Base-by-base conservation (phyloP, 1,284 basidiomycete genomes). In the Cryptococcus jaspeensis region DNA sequence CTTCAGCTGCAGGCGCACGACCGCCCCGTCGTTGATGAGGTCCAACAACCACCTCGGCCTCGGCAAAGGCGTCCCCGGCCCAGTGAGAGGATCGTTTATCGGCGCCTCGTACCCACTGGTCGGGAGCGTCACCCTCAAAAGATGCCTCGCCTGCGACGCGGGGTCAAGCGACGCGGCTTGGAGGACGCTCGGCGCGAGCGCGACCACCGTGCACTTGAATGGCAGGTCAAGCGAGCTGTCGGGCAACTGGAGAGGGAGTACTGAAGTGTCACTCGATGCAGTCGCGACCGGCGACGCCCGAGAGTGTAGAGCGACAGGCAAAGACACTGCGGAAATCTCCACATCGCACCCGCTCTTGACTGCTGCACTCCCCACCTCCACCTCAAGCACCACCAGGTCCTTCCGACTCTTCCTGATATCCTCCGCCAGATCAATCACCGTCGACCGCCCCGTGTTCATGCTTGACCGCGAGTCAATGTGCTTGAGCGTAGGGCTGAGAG, bases 31-130 rank as follows among this genome's bases (percentile, higher is more conserved):
- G 50, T 84, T 84, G 68, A 87, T 83, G 60, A 90, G 75, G 60
- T 87, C 84, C 18, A 83, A 72, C 58, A 90, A 74, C 91, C 91
- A 94, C 48, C 79, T 77, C 4, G 92, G 91, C 61, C 85, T 85
- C 5, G 84, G 81, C 50, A 85, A 83, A 6, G 86, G 84, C 15
- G 59, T 83, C 80, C 57, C 80, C 81, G 60, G 63, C 72, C 89
- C 85, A 1, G 87, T 91, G 62, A 93, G 77, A 8, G 91, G 92
- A 77, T 93, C 89, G 56, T 84, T 79, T 18, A 92, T 83, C 0
- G 85, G 85, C 35, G 85, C 81, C 69, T 87, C 85, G 69, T 87
- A 90, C 58, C 87, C 87, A 11, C 87, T 85, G 0, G 90, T 92
- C 2, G 91, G 91, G n/a, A 94, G 76, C 39, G 83, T 85, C 53